Evolutionary conservation across 1,284 basidiomycete species (phyloP).

Genomic region (Leccinum pachyderme): DNA sequence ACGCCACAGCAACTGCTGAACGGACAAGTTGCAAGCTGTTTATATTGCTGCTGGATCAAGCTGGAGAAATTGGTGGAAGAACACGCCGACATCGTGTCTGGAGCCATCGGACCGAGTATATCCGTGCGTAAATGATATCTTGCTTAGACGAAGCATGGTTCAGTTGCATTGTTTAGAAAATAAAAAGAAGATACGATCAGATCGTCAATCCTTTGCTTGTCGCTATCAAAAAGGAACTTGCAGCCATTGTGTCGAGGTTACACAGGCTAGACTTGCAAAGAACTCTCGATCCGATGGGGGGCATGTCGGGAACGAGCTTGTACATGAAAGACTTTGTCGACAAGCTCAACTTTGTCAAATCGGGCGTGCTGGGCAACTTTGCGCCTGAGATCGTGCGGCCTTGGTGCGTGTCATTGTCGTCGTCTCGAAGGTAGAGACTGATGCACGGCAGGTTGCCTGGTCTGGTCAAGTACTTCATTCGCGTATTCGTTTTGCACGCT

Average conservation of each 20-base stretch:
- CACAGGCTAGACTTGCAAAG: conserved; percentile 83
- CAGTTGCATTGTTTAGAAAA: conserved; percentile 43
- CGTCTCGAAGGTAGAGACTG: background rate
- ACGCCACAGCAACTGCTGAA: conserved; percentile 79
- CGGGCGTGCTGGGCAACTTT: conserved; percentile 71
- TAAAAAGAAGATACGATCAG: conserved; percentile 56
- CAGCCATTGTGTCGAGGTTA: conserved; percentile 73
- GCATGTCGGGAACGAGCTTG: conserved; percentile 69
- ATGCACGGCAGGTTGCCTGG: conserved; percentile 53
- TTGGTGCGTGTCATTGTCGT: conserved; percentile 50
- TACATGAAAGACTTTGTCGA: conserved; percentile 91
- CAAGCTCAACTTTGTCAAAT: conserved; percentile 78
- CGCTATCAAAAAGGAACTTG: conserved; percentile 77
- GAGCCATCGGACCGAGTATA: conserved; percentile 60
- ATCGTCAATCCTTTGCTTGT: conserved; percentile 70
- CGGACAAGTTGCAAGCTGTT: conserved; percentile 69
- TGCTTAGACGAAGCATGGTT: background rate
- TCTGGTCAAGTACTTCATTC: conserved; percentile 75
- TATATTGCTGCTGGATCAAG: conserved; percentile 77
- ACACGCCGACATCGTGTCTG: conserved; percentile 62
- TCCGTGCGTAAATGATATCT: conserved; percentile 43
- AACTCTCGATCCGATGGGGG: conserved; percentile 58
- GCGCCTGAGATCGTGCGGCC: conserved; percentile 67
- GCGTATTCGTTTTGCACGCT: conserved; percentile 85
- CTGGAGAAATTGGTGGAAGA: conserved; percentile 70